These are phyloP conservation scores for Fagopyrum tataricum DNA, from an alignment of 148 eudicot genomes.

Conservation along the genomic window DNA sequence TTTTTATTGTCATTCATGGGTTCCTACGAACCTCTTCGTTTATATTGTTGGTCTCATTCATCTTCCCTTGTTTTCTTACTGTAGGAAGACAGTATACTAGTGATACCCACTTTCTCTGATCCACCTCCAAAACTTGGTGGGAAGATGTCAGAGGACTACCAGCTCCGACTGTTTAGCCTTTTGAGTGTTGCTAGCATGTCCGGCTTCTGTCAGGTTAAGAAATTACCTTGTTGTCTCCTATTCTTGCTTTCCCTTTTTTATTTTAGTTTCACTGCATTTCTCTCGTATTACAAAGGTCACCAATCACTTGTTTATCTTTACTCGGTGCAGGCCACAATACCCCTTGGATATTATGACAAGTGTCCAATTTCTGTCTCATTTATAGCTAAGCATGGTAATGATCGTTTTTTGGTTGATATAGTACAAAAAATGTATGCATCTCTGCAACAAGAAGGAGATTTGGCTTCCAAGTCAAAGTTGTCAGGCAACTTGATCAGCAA, in stretches of 20 bases:
- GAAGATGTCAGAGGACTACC: constrained; percentile 53
- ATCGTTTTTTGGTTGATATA: constrained; percentile 73
- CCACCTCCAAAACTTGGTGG: constrained; percentile 73
- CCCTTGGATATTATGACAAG: constrained; percentile 66
- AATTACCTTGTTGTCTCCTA: not conserved
- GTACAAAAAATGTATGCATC: constrained; percentile 55
- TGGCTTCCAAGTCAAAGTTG: constrained; percentile 42
- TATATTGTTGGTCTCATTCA: too few relatives aligned
- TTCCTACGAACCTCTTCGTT: too few relatives aligned
- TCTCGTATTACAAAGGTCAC: not conserved
- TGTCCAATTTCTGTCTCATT: constrained; percentile 81
- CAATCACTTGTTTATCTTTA: not conserved
- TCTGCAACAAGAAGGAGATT: constrained; percentile 58
- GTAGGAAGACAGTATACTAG: constrained; percentile 85
- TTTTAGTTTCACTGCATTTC: not conserved
- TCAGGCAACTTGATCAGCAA: constrained; percentile 35
- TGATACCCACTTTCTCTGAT: constrained; percentile 64
- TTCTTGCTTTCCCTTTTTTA: constrained; percentile 7
- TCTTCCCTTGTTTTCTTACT: constrained; percentile 9
- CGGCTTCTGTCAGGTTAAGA: constrained; percentile 88
- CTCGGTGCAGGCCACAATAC: constrained; percentile 57
- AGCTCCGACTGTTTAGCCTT: constrained; percentile 49
- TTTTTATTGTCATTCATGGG: not conserved
- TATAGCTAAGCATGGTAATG: constrained; percentile 83
- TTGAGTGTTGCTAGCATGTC: constrained; percentile 81